Conservation (phyloP, 2,329 filamentous ascomycete genomes). For the Graphiopsis chlorocephala region DNA sequence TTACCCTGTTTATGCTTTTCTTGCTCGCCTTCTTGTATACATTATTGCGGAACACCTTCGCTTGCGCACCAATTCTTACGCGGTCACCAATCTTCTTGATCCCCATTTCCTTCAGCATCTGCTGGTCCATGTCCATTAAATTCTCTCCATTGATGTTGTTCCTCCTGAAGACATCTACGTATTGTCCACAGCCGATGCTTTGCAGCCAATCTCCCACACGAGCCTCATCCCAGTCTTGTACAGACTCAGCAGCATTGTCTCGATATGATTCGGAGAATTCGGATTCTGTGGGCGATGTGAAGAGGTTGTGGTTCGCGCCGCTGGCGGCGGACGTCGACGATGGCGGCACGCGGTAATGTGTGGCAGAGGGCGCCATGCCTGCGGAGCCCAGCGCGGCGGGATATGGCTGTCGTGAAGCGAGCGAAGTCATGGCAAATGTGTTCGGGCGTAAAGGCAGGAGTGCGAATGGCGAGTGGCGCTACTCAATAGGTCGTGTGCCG, state of each 20-base stretch:
- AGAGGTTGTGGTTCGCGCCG: conserved; percentile 49
- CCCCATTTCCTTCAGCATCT: conserved; percentile 94
- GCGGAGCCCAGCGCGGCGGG: conserved; percentile 46
- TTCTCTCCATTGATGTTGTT: conserved; percentile 99
- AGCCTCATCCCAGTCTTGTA: conserved; percentile 80
- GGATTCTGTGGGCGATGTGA: conserved; percentile 83
- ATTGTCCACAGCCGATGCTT: conserved; percentile 89
- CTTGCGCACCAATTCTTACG: conserved; percentile 67
- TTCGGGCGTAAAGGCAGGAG: not conserved
- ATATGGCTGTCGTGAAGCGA: conserved; percentile 72
- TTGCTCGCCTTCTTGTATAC: conserved; percentile 56
- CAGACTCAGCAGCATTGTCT: conserved; percentile 26
- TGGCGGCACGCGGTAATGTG: conserved; percentile 28
- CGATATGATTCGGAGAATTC: conserved; percentile 82
- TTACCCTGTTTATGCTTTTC: conserved; percentile 71
- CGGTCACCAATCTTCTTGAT: conserved; percentile 97
- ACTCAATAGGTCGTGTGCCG: conserved; percentile 7
- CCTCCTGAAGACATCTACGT: conserved; percentile 81
- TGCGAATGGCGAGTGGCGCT: conserved; percentile 1
- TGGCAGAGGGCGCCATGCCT: conserved; percentile 24
- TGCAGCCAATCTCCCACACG: conserved; percentile 87
- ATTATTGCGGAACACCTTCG: conserved; percentile 49
- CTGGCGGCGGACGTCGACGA: conserved; percentile 19
- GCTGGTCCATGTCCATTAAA: conserved; percentile 93
- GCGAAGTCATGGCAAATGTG: conserved; percentile 63